A percentile compares a stretch with the other conserved stretches of the same genome.
Conservation (phyloP, 140 eudicot genomes). For the Oenanthe javanica region DNA sequence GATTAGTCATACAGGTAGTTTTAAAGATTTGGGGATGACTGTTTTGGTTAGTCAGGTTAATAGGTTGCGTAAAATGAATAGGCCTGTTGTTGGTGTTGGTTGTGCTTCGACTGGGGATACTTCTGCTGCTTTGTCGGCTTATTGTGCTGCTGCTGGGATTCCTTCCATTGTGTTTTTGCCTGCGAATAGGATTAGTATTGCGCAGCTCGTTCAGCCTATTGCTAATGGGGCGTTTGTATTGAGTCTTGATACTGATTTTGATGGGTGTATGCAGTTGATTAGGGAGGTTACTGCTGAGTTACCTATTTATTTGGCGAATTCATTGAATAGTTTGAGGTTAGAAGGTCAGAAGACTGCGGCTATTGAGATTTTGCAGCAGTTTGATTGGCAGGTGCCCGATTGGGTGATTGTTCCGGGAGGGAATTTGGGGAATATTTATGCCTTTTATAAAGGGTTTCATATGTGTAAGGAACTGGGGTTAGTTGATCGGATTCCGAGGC, state of each 20-base stretch:
- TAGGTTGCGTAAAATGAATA: constrained; percentile 36
- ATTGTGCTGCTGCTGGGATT: constrained; percentile 53
- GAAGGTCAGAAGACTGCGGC: constrained; percentile 62
- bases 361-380: constrained; percentile 51
- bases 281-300: constrained; percentile 46
- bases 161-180: constrained; percentile 51
- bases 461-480: constrained; percentile 55
- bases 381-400: constrained; percentile 60
- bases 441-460: constrained; percentile 49
- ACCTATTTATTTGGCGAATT: constrained; percentile 51
- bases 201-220: constrained; percentile 49
- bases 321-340: constrained; percentile 45
- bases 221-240: constrained; percentile 56
- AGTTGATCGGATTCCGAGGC: constrained; percentile 47
- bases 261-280: constrained; percentile 52
- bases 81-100: constrained; percentile 46
- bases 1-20: constrained; percentile 57
- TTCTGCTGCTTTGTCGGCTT: constrained; percentile 48
- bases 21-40: constrained; percentile 57
- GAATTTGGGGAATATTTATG: constrained; percentile 52
- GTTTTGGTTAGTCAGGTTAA: constrained; percentile 57
- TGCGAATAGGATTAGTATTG: constrained; percentile 42
- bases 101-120: constrained; percentile 53
- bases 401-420: constrained; percentile 68
- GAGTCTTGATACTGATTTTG: constrained; percentile 55